A percentile compares a stretch with the other conserved stretches of the same genome.
phyloP scores from a whole-genome alignment of 257 asterid species.

The Pogostemon cablin region DNA sequence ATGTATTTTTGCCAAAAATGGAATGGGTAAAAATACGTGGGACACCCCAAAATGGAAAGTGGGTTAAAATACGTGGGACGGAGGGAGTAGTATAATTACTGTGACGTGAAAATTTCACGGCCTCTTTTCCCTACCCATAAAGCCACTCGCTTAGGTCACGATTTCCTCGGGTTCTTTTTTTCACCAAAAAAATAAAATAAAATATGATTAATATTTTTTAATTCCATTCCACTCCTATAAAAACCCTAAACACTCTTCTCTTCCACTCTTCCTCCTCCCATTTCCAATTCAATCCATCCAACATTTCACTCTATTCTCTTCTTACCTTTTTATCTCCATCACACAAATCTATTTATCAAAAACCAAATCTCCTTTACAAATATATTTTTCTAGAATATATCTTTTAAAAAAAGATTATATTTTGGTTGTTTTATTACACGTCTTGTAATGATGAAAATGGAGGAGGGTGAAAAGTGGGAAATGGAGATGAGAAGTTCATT shows the following conservation, averaged over 20 bases:
- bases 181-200: not conserved
- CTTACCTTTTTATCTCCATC: not conserved
- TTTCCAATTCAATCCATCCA: conserved; percentile 19
- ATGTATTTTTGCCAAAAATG: too few species aligned
- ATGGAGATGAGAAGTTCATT: conserved; percentile 39
- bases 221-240: conserved; percentile 22
- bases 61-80: too few species aligned
- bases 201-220: not conserved
- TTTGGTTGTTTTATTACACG: conserved; percentile 19
- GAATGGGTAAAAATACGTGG: too few species aligned
- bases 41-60: too few species aligned
- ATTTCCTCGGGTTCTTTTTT: conserved; percentile 42
- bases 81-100: conserved; percentile 31
- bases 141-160: conserved; percentile 42
- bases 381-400: too few species aligned
- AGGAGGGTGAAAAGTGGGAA: conserved; percentile 41
- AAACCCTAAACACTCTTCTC: conserved; percentile 32
- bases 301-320: not conserved
- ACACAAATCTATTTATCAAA: not conserved
- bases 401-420: not conserved
- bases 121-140: conserved; percentile 30
- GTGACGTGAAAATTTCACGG: conserved; percentile 35
- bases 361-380: too few species aligned
- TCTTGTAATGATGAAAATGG: conserved; percentile 31
- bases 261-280: conserved; percentile 33